Evolutionary conservation across 1,284 basidiomycete genomes (phyloP).

Genomic region (Pseudozyma tsukubaensis): DNA sequence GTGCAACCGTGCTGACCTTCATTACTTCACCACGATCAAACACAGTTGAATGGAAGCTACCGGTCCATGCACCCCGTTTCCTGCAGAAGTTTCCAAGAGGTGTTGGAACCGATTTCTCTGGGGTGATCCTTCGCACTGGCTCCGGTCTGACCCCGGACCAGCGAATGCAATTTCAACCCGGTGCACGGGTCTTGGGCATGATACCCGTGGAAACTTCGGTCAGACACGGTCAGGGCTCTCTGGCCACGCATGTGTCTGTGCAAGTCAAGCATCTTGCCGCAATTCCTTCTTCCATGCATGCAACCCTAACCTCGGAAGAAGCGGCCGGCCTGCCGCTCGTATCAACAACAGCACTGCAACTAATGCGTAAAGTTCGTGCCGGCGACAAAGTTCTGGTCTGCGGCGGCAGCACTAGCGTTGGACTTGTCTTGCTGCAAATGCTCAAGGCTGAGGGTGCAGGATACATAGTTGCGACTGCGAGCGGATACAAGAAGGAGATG

Average conservation of each 20-base stretch:
- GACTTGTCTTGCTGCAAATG: slow-evolving; percentile 3
- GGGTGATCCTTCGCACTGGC: not conserved
- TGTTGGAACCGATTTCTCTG: slow-evolving; percentile 3
- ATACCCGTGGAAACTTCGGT: not conserved
- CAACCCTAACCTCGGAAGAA: not conserved
- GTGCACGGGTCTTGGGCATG: not conserved
- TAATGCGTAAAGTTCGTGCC: not conserved
- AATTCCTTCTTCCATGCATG: not conserved
- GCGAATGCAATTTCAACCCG: not conserved
- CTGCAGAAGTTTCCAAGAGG: slow-evolving; percentile 4
- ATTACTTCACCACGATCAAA: not conserved
- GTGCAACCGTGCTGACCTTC: too few species aligned
- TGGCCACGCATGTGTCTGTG: slow-evolving; percentile 1
- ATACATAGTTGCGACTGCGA: not conserved
- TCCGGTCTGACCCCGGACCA: not conserved
- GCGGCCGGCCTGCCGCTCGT: not conserved
- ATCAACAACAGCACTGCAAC: not conserved
- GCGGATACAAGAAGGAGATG: not conserved
- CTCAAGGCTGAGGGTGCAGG: slow-evolving; percentile 2
- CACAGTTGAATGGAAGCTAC: not conserved
- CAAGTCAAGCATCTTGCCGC: not conserved
- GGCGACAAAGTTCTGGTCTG: slow-evolving; percentile 3
- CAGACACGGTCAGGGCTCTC: slow-evolving; percentile 1
- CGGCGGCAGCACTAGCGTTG: slow-evolving; percentile 5
- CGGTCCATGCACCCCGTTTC: not conserved